Evolutionary conservation across 1,284 basidiomycete species (phyloP), one percentile per base, ranked within the genome.

Genomic region (Ganoderma boninense): DNA sequence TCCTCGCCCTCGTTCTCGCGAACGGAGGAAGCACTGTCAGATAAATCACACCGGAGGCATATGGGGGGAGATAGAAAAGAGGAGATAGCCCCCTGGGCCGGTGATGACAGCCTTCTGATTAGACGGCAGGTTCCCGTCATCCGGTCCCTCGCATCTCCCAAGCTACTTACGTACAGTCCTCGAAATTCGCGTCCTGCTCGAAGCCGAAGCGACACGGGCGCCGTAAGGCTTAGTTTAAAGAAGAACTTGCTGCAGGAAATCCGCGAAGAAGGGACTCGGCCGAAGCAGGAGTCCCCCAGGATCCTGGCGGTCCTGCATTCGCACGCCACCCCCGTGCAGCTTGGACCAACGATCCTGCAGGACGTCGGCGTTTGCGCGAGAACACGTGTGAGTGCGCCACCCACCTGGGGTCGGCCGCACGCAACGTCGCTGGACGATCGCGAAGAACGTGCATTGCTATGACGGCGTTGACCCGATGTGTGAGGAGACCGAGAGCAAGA

Each of bases 81-180:
- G 35, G 59, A 61, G 59, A 61, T 61, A 42, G 40, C 59, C 59
- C 42, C 23, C 38, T 42, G 42, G 23, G 23, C 40, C 38, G 32
- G 38, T 44, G 60, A 29, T 62, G 60, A 42, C 60, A 42, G 42
- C 4, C 60, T 62, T 62, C 60, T 62, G 60, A 62, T 62, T 20
- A 62, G 60, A 62, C 40, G 60, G 29, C 14, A 26, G 49, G 38
- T n/a, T 26, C 42, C 60, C 10, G 60, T 44, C 60, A 43, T 62
- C n/a, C 14, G 20, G 38, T 29, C 60, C 23, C 42, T 62, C 60
- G n/a, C 60, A 43, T 23, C 60, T 43, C 42, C 13, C 40, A n/a
- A 26, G 40, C 38, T 18, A 54, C 43, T 18, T 44, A 44, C 20
- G 43, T 44, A 44, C 43, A 40, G 46, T 49, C 8, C n/a, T 23